phyloP scores from a whole-genome alignment of 2,329 filamentous ascomycete species.

The Penicillium vulpinum region DNA sequence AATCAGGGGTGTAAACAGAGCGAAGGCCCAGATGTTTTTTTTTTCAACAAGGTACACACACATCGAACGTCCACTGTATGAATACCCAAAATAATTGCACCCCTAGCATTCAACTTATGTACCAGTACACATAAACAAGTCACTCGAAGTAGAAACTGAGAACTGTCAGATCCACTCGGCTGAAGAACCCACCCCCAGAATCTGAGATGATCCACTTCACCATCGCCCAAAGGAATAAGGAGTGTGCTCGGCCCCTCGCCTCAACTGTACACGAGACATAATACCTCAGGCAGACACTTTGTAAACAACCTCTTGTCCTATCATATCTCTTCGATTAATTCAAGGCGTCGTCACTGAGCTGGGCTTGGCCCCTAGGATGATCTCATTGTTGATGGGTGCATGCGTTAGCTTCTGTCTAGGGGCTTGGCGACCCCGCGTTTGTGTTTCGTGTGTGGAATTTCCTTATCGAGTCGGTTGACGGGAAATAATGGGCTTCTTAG shows the following conservation, averaged over 20 bases:
- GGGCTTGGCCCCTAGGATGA: slow-evolving; percentile 9
- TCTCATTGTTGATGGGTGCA: slow-evolving; percentile 15
- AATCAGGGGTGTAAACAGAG: not conserved
- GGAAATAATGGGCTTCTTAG: not conserved
- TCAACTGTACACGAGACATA: not conserved
- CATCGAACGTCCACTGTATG: not conserved
- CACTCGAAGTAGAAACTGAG: not conserved
- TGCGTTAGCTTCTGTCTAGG: not conserved
- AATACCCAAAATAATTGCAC: not conserved
- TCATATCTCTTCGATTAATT: slow-evolving; percentile 14
- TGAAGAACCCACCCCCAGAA: slow-evolving; percentile 8
- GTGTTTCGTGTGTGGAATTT: not conserved
- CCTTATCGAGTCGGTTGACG: not conserved
- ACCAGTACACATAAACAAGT: not conserved
- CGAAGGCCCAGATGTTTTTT: not conserved
- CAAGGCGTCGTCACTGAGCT: slow-evolving; percentile 14
- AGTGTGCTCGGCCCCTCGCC: not conserved
- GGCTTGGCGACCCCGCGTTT: slow-evolving; percentile 24
- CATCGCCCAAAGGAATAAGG: slow-evolving; percentile 1
- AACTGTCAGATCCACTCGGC: slow-evolving; percentile 7
- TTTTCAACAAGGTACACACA: not conserved
- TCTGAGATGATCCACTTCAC: not conserved
- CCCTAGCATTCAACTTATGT: not conserved
- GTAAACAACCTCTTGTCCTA: slow-evolving; percentile 11
- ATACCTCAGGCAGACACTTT: not conserved